Evolutionary conservation across 1,284 basidiomycete species (phyloP), one percentile per base, ranked within the genome.

Genomic region (Volvariella volvacea): DNA sequence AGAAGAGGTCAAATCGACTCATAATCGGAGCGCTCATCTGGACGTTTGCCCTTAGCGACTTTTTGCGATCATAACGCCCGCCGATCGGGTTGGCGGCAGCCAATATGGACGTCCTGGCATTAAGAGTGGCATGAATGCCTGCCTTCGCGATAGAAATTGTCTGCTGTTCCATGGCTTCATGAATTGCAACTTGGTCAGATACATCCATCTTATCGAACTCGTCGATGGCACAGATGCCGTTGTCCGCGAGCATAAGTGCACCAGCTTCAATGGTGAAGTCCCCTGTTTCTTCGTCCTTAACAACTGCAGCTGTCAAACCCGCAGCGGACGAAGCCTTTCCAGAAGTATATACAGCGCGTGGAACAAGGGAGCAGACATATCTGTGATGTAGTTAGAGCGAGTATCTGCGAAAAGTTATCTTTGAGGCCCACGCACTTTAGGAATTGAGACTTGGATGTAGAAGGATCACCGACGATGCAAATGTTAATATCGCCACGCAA

Each of bases 161-260:
- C 70, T 99, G 95, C 68, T 99, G 95, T 80, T 99, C 95, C 95
- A 99, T 99, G 1, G 96, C 94, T 75, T 99, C 95, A 76, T 99
- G 96, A 55, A 99, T 99, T 28, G 96, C 96, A 36, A 99, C 93
- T 64, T 99, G 96, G 64, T 99, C 96, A 2, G 91, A 84, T 39
- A 98, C 80, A 64, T 99, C 95, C 96, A 99, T 99, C 71, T 99
- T 99, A 78, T 99, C 95, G 62, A 99, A 99, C 65, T 99, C 96
- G 70, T 99, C 96, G 58, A 99, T 99, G 12, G 95, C 94, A 60
- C 96, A 99, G 62, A 99, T 98, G 16, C 96, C 96, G 55, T 99
- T 99, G 71, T 99, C 96, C 4, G 96, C 96, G 2, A 99, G 78
- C 96, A 99, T 99, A 52, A 99, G 78, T 1, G 96, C 96, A 43